These are phyloP conservation scores for Aspergillus vadensis DNA, from an alignment of 2,329 filamentous ascomycete species.

Conservation along the genomic window DNA sequence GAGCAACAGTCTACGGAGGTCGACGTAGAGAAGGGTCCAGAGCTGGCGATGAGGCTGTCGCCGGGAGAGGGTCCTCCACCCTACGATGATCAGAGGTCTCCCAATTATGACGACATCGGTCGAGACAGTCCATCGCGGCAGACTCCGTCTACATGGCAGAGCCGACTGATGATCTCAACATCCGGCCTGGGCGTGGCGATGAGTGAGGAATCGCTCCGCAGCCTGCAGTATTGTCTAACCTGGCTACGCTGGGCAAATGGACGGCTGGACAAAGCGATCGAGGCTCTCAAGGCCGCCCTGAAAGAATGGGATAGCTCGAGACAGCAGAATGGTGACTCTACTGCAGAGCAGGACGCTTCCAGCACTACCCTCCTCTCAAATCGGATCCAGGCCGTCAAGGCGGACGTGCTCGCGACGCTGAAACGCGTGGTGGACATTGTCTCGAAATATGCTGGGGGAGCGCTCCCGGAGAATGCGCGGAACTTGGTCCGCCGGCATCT, in stretches of 20 bases:
- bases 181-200: conserved; percentile 89
- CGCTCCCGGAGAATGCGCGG: conserved; percentile 84
- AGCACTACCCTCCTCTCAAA: conserved; percentile 37
- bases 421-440: conserved; percentile 82
- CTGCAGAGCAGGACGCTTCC: conserved; percentile 21
- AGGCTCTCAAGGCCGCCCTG: conserved; percentile 71
- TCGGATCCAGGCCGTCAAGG: conserved; percentile 67
- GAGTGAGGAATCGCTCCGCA: conserved; percentile 82
- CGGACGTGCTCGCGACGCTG: conserved; percentile 74
- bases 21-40: conserved; percentile 51
- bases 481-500: conserved; percentile 81
- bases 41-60: conserved; percentile 49
- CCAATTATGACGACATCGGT: conserved; percentile 68
- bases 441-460: conserved; percentile 86
- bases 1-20: conserved; percentile 39
- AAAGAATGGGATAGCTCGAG: conserved; percentile 73
- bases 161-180: conserved; percentile 83
- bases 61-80: conserved; percentile 76
- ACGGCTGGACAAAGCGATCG: conserved; percentile 74
- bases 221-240: conserved; percentile 78
- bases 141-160: conserved; percentile 64
- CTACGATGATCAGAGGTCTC: conserved; percentile 77
- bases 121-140: conserved; percentile 35
- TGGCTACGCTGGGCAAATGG: conserved; percentile 81
- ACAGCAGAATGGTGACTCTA: conserved; percentile 29